Conservation (phyloP, 2,329 filamentous ascomycete genomes). For the Beauveria pseudobassiana region DNA sequence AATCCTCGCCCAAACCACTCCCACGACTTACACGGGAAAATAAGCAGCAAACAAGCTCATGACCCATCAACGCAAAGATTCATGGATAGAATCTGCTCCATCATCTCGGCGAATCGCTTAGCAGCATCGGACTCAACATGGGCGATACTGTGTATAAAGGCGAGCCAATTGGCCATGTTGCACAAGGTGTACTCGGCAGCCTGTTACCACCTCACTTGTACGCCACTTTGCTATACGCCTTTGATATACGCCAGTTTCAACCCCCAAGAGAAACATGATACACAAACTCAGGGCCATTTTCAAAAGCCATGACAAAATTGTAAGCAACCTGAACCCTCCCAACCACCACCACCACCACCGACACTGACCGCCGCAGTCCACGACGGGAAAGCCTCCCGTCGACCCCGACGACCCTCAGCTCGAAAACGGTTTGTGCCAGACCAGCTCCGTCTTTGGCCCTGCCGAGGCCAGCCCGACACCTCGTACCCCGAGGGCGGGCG, state of each 20-base stretch:
- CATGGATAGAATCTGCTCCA: neutral
- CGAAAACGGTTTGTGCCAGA: constrained; percentile 5
- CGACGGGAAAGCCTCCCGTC: neutral
- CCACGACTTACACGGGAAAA: neutral
- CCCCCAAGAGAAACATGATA: neutral
- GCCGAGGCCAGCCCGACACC: neutral
- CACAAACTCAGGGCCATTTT: neutral
- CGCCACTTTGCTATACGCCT: neutral
- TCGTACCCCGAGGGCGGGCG: constrained; percentile 60
- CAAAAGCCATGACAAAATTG: neutral
- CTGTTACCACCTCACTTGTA: neutral
- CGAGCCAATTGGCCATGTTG: neutral
- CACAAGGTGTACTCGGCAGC: neutral
- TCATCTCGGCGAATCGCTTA: neutral
- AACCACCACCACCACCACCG: neutral
- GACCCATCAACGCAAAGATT: too few relatives aligned
- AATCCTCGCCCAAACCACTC: neutral
- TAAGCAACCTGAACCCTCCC: neutral
- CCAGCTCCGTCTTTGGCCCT: neutral
- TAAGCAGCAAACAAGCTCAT: neutral
- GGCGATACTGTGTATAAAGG: neutral
- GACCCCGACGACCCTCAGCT: neutral
- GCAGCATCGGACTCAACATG: neutral
- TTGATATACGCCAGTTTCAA: too few relatives aligned
- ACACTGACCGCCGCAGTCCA: neutral